phyloP scores from a whole-genome alignment of 2,329 filamentous ascomycete species.

The Ascosphaera aggregata region DNA sequence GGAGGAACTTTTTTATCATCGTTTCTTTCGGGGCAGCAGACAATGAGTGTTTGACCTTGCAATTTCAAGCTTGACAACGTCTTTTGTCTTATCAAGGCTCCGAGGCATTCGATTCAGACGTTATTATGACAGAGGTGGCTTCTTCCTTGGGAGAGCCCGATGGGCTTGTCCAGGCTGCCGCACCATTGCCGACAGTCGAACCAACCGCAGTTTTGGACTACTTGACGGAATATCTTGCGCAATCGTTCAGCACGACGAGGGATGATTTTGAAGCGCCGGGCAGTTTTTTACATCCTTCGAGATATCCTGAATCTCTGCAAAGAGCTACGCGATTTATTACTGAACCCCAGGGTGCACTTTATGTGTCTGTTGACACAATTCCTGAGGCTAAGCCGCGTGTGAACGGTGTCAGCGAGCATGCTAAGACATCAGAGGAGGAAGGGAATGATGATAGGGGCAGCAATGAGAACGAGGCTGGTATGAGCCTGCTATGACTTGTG shows the following conservation, averaged over 20 bases:
- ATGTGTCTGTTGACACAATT: conserved; percentile 56
- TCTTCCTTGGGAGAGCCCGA: conserved; percentile 7
- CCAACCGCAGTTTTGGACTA: conserved; percentile 49
- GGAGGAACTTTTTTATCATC: too few relatives aligned
- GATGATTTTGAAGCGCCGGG: conserved; percentile 59
- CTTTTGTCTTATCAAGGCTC: too few relatives aligned
- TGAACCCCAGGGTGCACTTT: conserved; percentile 69
- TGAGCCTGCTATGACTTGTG: too few relatives aligned
- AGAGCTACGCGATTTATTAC: conserved; percentile 74
- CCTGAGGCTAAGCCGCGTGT: conserved; percentile 6
- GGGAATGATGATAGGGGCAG: not conserved
- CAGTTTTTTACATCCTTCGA: conserved; percentile 55
- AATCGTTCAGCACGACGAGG: conserved; percentile 50
- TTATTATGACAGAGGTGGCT: too few relatives aligned
- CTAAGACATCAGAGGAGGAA: conserved; percentile 12
- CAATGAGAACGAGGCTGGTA: not conserved
- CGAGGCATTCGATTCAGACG: too few relatives aligned
- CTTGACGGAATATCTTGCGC: conserved; percentile 43
- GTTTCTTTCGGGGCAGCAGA: too few relatives aligned
- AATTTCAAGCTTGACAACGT: too few relatives aligned
- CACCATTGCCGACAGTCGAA: conserved; percentile 27
- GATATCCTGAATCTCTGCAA: conserved; percentile 57
- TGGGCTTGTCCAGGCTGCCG: conserved; percentile 9
- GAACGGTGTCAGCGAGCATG: conserved; percentile 5
- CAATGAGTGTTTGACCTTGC: too few relatives aligned